These are phyloP conservation scores for Globisporangium perplexum DNA, from an alignment of 352 stramenopile genomes.

Conservation along the genomic window DNA sequence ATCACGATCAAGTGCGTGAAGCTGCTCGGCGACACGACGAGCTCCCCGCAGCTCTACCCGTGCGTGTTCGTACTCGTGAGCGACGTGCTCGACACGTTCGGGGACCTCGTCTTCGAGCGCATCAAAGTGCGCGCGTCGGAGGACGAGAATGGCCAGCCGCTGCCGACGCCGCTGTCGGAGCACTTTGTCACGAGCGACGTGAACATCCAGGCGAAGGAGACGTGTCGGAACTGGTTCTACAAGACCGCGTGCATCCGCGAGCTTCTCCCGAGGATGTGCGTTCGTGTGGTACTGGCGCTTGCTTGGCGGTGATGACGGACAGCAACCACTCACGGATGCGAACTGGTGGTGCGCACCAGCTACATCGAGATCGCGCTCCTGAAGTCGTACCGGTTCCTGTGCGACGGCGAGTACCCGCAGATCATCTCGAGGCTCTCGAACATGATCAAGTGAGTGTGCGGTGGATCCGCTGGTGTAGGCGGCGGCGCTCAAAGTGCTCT, in stretches of 20 bases:
- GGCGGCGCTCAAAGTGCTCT: neutral
- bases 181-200: slow-evolving; percentile 78
- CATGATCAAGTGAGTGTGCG: slow-evolving; percentile 74
- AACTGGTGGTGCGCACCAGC: slow-evolving; percentile 13
- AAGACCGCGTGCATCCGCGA: slow-evolving; percentile 92
- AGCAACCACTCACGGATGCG: neutral
- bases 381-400: slow-evolving; percentile 87
- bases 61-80: slow-evolving; percentile 87
- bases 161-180: slow-evolving; percentile 47
- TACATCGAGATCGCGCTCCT: slow-evolving; percentile 88
- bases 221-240: slow-evolving; percentile 93
- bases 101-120: slow-evolving; percentile 78
- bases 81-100: slow-evolving; percentile 86
- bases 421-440: slow-evolving; percentile 79
- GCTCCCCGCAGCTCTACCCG: slow-evolving; percentile 81
- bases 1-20: slow-evolving; percentile 91
- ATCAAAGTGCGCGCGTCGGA: slow-evolving; percentile 65
- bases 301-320: neutral
- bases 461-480: neutral
- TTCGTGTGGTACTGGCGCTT: slow-evolving; percentile 1
- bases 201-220: slow-evolving; percentile 87
- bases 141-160: slow-evolving; percentile 46
- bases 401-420: slow-evolving; percentile 82
- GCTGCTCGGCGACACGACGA: slow-evolving; percentile 73
- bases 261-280: slow-evolving; percentile 86